Percentiles rank a stretch among this genome's conserved stretches.
These are phyloP conservation scores for Puccinia hordei DNA, from an alignment of 1,284 basidiomycete genomes.

Conservation along the genomic window DNA sequence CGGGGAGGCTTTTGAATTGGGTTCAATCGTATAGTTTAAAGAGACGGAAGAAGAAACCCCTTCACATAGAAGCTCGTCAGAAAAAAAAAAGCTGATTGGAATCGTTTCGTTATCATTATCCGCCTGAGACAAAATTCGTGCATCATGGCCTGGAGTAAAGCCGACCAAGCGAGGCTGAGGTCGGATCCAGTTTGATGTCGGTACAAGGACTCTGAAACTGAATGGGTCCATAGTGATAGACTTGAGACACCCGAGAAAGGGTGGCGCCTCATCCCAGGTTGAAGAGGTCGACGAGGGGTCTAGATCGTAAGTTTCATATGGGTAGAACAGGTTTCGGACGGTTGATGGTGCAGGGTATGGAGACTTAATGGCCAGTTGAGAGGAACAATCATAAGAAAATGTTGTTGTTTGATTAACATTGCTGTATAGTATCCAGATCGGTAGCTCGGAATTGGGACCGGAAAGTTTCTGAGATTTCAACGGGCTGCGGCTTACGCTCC, in stretches of 20 bases:
- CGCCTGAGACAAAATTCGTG: slow-evolving; percentile 66
- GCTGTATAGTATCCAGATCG: slow-evolving; percentile 52
- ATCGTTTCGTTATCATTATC: slow-evolving; percentile 68
- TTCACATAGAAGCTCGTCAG: slow-evolving; percentile 71
- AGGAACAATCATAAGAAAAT: slow-evolving; percentile 59
- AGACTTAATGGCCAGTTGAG: slow-evolving; percentile 61
- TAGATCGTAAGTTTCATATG: slow-evolving; percentile 74
- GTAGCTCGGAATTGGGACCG: slow-evolving; percentile 64
- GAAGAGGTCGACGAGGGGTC: slow-evolving; percentile 68
- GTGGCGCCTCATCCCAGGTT: slow-evolving; percentile 65
- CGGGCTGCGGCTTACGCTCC: slow-evolving; percentile 66
- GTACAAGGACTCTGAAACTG: slow-evolving; percentile 79
- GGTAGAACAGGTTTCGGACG: slow-evolving; percentile 76
- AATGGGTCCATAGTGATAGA: slow-evolving; percentile 71
- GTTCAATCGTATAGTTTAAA: slow-evolving; percentile 61
- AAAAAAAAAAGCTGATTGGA: slow-evolving; percentile 75
- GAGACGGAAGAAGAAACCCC: slow-evolving; percentile 68
- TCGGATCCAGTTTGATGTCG: slow-evolving; percentile 67
- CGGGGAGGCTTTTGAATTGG: slow-evolving; percentile 18
- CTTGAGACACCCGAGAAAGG: slow-evolving; percentile 73
- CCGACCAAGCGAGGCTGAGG: slow-evolving; percentile 73
- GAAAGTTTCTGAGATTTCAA: slow-evolving; percentile 59
- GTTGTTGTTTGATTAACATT: slow-evolving; percentile 40
- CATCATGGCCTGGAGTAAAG: slow-evolving; percentile 81
- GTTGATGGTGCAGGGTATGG: slow-evolving; percentile 68